Percentiles rank a stretch among this genome's conserved stretches.
Conservation (phyloP, 805 yeast genomes). For the Dipodascus albidus region DNA sequence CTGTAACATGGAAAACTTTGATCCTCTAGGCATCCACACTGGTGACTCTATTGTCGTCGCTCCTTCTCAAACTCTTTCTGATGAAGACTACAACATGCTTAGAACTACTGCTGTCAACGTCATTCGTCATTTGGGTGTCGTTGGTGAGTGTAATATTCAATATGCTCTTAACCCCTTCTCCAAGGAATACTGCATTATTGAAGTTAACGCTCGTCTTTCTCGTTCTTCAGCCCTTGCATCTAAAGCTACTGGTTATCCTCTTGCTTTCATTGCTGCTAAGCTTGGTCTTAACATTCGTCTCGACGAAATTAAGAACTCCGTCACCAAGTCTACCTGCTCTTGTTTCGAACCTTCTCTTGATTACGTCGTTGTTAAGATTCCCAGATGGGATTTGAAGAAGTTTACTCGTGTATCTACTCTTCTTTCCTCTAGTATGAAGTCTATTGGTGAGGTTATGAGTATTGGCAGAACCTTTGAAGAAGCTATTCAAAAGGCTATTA, state of each 20-base stretch:
- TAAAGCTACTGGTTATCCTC: constrained; percentile 96
- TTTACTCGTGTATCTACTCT: constrained; percentile 83
- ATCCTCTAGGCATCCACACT: constrained; percentile 96
- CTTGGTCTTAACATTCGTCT: constrained; percentile 87
- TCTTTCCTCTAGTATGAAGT: constrained; percentile 90
- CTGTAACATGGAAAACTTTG: constrained; percentile 98
- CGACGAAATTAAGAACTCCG: constrained; percentile 85
- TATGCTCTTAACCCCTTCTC: constrained; percentile 91
- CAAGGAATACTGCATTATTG: constrained; percentile 92
- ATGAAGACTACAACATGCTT: constrained; percentile 95
- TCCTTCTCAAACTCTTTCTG: constrained; percentile 94
- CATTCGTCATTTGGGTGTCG: constrained; percentile 94
- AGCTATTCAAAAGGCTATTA: constrained; percentile 93
- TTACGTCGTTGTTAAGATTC: constrained; percentile 94
- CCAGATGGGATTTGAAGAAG: constrained; percentile 97
- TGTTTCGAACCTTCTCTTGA: constrained; percentile 97
- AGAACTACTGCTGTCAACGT: constrained; percentile 96
- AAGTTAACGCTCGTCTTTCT: constrained; percentile 94
- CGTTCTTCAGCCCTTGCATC: constrained; percentile 99
- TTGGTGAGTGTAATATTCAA: constrained; percentile 98
- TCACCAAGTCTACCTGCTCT: constrained; percentile 87
- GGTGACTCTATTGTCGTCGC: constrained; percentile 99
- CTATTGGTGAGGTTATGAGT: constrained; percentile 98
- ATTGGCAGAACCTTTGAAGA: constrained; percentile 97
- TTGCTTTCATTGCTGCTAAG: constrained; percentile 97